phyloP scores from a whole-genome alignment of 768 basidiomycete genomes.

The Hemileccinum rubropunctum region DNA sequence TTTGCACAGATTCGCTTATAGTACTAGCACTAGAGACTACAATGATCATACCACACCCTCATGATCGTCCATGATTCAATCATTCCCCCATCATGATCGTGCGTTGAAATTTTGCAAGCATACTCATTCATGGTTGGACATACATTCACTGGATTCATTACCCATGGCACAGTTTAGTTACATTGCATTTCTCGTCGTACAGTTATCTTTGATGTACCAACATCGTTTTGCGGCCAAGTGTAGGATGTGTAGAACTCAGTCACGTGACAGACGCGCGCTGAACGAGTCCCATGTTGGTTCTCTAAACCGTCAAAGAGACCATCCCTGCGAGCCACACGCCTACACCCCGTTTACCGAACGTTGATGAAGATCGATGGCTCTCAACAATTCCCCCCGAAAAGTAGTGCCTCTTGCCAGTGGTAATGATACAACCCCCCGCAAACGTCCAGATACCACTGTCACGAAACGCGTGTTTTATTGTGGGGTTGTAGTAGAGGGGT shows the following conservation, averaged over 20 bases:
- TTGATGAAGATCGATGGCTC: slow-evolving; percentile 48
- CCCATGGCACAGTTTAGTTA: slow-evolving; percentile 5
- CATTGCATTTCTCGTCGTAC: slow-evolving; percentile 15
- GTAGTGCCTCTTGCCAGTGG: slow-evolving; percentile 69
- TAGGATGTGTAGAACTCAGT: slow-evolving; percentile 12
- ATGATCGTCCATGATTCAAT: slow-evolving; percentile 9
- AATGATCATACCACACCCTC: slow-evolving; percentile 4
- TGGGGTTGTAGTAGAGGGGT: slow-evolving; percentile 85
- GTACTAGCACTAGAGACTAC: slow-evolving; percentile 8
- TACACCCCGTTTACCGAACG: neutral
- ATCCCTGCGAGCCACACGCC: slow-evolving; percentile 2
- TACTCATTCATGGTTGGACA: slow-evolving; percentile 13
- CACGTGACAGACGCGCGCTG: slow-evolving; percentile 26
- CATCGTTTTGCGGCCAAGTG: neutral
- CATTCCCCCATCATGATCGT: slow-evolving; percentile 3
- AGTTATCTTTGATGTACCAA: slow-evolving; percentile 6
- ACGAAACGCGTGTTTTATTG: slow-evolving; percentile 87
- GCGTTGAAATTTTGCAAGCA: slow-evolving; percentile 13
- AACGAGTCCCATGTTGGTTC: neutral
- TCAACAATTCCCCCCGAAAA: slow-evolving; percentile 71
- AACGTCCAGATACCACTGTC: slow-evolving; percentile 37
- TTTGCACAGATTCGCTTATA: slow-evolving; percentile 33
- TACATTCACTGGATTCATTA: slow-evolving; percentile 6
- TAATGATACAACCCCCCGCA: slow-evolving; percentile 51
- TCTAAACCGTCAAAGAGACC: neutral